phyloP scores from a whole-genome alignment of 1,284 basidiomycete species.

The Melampsora americana region DNA sequence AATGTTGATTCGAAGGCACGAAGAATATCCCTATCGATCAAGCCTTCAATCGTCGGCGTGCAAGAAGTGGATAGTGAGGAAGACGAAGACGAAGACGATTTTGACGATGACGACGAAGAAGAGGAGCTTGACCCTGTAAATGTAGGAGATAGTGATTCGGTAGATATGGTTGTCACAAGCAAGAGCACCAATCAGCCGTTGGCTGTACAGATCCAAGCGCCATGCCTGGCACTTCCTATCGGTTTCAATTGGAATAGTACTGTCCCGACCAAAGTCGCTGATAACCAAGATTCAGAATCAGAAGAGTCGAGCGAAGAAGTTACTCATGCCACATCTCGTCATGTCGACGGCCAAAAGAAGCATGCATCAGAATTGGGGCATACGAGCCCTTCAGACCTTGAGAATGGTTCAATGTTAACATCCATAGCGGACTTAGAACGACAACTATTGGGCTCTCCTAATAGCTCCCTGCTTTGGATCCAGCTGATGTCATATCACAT shows the following conservation, averaged over 20 bases:
- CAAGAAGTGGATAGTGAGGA: constrained; percentile 9
- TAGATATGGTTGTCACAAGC: background rate
- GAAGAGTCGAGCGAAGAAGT: background rate
- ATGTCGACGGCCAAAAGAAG: background rate
- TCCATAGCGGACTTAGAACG: constrained; percentile 94
- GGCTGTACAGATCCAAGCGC: constrained; percentile 3
- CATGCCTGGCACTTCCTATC: background rate
- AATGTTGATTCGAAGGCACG: constrained; percentile 70
- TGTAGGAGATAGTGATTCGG: background rate
- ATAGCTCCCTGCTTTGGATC: constrained; percentile 97
- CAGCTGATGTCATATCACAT: constrained; percentile 99
- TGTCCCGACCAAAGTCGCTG: background rate
- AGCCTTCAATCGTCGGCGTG: constrained; percentile 58
- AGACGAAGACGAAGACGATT: background rate
- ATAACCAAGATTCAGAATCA: background rate
- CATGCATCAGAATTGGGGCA: background rate
- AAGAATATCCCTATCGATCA: constrained; percentile 80
- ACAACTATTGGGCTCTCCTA: constrained; percentile 86
- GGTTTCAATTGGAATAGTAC: constrained; percentile 2
- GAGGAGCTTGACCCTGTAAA: background rate
- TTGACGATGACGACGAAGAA: constrained; percentile 7
- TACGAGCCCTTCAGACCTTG: background rate
- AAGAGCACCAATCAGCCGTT: background rate
- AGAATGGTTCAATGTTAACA: constrained; percentile 63
- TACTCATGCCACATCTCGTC: background rate